Percentiles rank a stretch among this genome's conserved stretches.
phyloP scores from a whole-genome alignment of 768 basidiomycete genomes.

The Collybia sp. region DNA sequence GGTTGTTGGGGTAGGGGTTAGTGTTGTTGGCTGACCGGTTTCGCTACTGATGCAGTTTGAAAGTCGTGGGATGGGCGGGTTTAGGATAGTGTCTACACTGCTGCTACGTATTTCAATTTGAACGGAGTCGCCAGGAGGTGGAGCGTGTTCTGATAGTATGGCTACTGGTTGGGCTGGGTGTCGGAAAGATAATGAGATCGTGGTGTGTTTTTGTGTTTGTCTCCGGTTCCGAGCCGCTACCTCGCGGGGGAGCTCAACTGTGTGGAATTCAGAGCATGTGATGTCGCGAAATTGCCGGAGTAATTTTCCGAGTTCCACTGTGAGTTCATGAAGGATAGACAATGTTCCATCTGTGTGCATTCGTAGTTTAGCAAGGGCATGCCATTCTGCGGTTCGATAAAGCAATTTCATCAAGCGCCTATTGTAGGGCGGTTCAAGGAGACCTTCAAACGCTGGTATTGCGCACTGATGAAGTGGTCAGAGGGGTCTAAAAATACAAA shows the following conservation, averaged over 20 bases:
- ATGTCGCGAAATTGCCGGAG: constrained; percentile 21
- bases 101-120: too few relatives aligned
- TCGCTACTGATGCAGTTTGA: too few relatives aligned
- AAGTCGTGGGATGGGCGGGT: too few relatives aligned
- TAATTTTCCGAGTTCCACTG: constrained; percentile 15
- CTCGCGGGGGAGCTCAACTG: constrained; percentile 33
- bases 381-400: constrained; percentile 27
- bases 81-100: too few relatives aligned
- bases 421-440: constrained; percentile 22
- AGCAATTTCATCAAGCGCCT: constrained; percentile 20
- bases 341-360: constrained; percentile 29
- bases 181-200: too few relatives aligned
- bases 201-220: not conserved
- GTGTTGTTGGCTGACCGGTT: too few relatives aligned
- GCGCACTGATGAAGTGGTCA: constrained; percentile 17
- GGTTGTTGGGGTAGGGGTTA: too few relatives aligned
- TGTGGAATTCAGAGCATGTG: constrained; percentile 20
- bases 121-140: too few relatives aligned
- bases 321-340: constrained; percentile 13
- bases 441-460: constrained; percentile 29
- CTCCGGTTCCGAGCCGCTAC: constrained; percentile 20
- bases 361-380: constrained; percentile 31
- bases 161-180: too few relatives aligned
- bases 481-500: constrained; percentile 5
- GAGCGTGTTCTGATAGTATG: too few relatives aligned